Evolutionary conservation across 306 rosid species (phyloP).

Genomic region (Comarum palustre): DNA sequence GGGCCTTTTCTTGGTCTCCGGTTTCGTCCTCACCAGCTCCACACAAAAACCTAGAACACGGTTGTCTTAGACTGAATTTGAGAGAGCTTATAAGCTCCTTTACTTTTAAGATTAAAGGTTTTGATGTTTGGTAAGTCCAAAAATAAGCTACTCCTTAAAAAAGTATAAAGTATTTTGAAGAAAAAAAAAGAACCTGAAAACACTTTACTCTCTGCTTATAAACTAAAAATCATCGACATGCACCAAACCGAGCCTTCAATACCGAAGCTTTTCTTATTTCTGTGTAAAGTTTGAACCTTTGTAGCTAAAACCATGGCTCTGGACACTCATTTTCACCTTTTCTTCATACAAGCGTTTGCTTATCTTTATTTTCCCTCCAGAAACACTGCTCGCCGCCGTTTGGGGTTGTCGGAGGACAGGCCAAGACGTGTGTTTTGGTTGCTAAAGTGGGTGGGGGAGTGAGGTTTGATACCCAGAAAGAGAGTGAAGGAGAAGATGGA

Average conservation of each 20-base stretch:
- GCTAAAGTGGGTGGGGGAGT: slow-evolving; percentile 25
- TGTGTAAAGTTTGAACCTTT: neutral
- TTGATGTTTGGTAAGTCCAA: too few relatives aligned
- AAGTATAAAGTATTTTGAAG: too few relatives aligned
- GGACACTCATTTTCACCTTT: slow-evolving; percentile 24
- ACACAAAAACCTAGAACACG: too few relatives aligned
- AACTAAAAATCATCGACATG: too few relatives aligned
- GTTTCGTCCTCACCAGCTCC: too few relatives aligned
- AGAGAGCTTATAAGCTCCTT: too few relatives aligned
- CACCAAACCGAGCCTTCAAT: too few relatives aligned
- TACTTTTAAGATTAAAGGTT: too few relatives aligned
- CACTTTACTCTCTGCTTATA: too few relatives aligned
- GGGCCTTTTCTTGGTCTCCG: neutral
- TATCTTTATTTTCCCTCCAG: slow-evolving; percentile 24
- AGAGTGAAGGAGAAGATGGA: slow-evolving; percentile 27
- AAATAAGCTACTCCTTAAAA: too few relatives aligned
- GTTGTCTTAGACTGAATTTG: too few relatives aligned
- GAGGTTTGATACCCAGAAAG: slow-evolving; percentile 32
- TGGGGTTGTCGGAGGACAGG: slow-evolving; percentile 16
- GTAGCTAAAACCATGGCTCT: slow-evolving; percentile 36
- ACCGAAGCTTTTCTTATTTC: neutral
- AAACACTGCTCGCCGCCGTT: slow-evolving; percentile 23
- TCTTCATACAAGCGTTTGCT: slow-evolving; percentile 30
- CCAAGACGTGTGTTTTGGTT: slow-evolving; percentile 13
- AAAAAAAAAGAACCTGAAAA: too few relatives aligned